Base-by-base conservation (phyloP, 2,329 filamentous ascomycete genomes). In the Apiospora rasikravindrae region DNA sequence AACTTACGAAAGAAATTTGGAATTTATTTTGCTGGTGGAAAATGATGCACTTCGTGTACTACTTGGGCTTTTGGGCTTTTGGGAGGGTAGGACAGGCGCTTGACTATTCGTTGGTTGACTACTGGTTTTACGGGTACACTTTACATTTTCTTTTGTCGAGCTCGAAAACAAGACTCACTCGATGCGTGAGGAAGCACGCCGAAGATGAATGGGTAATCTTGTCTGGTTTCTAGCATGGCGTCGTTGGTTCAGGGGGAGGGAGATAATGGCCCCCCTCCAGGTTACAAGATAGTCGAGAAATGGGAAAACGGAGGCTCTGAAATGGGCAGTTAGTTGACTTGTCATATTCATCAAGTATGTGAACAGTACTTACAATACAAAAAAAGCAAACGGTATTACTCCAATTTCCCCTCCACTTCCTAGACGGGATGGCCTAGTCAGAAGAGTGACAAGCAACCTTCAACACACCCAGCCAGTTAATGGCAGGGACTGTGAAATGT, bases 211-310 rank as follows among this genome's bases (percentile, higher is more conserved):
- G 57, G 33, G 57, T 64, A 64, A 40, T 40, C 22, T 22, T 40
- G 33, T 64, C 33, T 64, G 33, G 57, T 40, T 40, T 64, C 29
- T 64, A 64, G 57, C 33, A 64, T 64, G 57, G 57, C 57, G 57
- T 64, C 57, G 29, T 64, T 64, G 57, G 57, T 24, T 22, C 57
- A 40, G 57, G 57, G 33, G 53, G 29, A 37, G 24, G 57, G 57
- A 24, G 10, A 64, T 40, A 37, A 64, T 33, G 57, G 57, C 45
- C 33, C 57, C 29, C 57, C 53, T 64, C n/a, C 29, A 64, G 40
- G 40, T 40, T 64, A 64, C 22, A 33, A 40, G 24, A 40, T 64
- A 64, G 57, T 37, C 13, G 33, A 64, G 22, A 40, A 13, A 64
- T 13, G 57, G 57, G 33, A 40, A 64, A 64, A 64, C 11, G 22